Evolutionary conservation across 2,329 filamentous ascomycete species (phyloP).

Genomic region (Pseudocercospora fuligena): DNA sequence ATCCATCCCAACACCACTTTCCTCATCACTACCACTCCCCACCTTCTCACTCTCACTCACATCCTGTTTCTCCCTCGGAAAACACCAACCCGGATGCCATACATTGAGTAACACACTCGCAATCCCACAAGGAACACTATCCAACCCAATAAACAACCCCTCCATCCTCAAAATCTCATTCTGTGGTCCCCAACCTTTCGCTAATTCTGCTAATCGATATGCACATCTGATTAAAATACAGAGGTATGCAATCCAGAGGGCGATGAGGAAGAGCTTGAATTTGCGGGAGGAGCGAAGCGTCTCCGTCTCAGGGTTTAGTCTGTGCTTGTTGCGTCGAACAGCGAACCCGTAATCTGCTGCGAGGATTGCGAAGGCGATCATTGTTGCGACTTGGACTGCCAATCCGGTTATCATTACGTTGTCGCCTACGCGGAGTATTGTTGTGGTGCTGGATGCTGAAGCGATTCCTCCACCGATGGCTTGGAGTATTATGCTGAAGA

Average conservation of each 20-base stretch:
- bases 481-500: slow-evolving; percentile 64
- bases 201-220: slow-evolving; percentile 39
- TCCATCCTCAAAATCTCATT: slow-evolving; percentile 35
- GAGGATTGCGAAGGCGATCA: slow-evolving; percentile 54
- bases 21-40: slow-evolving; percentile 19
- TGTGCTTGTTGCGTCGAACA: slow-evolving; percentile 25
- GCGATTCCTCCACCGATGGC: slow-evolving; percentile 63
- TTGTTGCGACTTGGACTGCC: slow-evolving; percentile 60
- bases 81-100: slow-evolving; percentile 41
- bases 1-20: slow-evolving; percentile 1
- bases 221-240: slow-evolving; percentile 37
- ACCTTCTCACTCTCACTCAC: slow-evolving; percentile 18
- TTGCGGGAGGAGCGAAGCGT: slow-evolving; percentile 42
- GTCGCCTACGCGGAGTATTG: slow-evolving; percentile 54
- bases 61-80: slow-evolving; percentile 31
- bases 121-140: slow-evolving; percentile 41
- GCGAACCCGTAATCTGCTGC: slow-evolving; percentile 44
- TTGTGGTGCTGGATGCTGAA: slow-evolving; percentile 52
- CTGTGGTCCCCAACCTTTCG: slow-evolving; percentile 31
- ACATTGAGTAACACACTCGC: slow-evolving; percentile 38
- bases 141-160: slow-evolving; percentile 37
- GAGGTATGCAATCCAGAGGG: slow-evolving; percentile 34
- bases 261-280: slow-evolving; percentile 38
- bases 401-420: slow-evolving; percentile 64
- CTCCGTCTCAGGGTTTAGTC: slow-evolving; percentile 33